Base-by-base conservation (phyloP, 2,329 filamentous ascomycete genomes). In the Beauveria rudraprayagi region DNA sequence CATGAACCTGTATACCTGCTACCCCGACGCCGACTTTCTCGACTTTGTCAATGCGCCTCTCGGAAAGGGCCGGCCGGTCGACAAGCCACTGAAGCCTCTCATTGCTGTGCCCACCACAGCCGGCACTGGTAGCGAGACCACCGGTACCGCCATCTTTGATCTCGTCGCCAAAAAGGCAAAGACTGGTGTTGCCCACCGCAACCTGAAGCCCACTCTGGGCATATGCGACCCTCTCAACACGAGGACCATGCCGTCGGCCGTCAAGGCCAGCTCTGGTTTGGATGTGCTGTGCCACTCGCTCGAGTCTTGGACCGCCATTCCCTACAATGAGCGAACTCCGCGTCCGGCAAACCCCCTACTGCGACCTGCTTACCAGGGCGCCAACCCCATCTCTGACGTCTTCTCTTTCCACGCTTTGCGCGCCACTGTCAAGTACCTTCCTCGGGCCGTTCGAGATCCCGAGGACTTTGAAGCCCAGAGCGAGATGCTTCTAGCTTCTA, bases 31-130 rank as follows among this genome's bases (percentile, higher is more conserved):
- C 40, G 90, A 94, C 67, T 97, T 99, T 71, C 81, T 97, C 41
- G 93, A 99, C 79, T 99, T 99, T 65, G 94, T 99, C 73, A 97
- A 97, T 70, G 93, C 93, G 0, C 94, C 94, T 0, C 78, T 97
- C 0, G 94, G 94, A 62, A 91, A 89, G 64, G 94, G 94, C 4
- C 76, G 83, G n/a, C 90, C 90, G 0, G 87, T 94, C 58, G 83
- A 83, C 55, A 86, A 84, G 65, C 81, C 84, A 37, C 78, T 94
- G 17, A 85, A 83, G 68, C 90, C 90, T 1, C 80, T 94, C n/a
- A 86, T 94, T 54, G 90, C 90, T 40, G 86, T 93, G 1, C 90
- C 90, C 3, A 94, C 90, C 1, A 94, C 90, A 1, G 90, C 90
- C 16, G 90, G 90, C 51, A 94, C 91, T 0, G 90, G 91, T 4